These are phyloP conservation scores for Cardamine occulta DNA, from an alignment of 345 rosid genomes.

Conservation along the genomic window DNA sequence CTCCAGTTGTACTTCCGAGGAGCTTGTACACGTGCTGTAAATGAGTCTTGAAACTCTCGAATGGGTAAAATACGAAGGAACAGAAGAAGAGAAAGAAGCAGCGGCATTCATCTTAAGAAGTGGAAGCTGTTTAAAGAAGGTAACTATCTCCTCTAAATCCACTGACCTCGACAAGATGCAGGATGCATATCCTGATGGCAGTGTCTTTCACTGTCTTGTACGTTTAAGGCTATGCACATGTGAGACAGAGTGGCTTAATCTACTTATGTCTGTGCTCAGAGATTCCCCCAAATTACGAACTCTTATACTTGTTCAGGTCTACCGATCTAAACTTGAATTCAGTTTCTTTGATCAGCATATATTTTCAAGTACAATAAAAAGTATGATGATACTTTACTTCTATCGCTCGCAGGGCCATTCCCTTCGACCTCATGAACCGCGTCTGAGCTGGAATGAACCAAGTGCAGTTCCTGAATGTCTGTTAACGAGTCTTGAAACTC, in stretches of 20 bases:
- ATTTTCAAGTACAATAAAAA: too few species aligned
- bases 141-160: neutral
- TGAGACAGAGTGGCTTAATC: neutral
- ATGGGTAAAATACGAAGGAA: neutral
- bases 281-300: neutral
- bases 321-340: neutral
- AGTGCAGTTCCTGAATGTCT: neutral
- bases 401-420: neutral
- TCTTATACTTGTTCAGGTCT: neutral
- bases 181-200: slow-evolving; percentile 16
- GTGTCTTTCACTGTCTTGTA: neutral
- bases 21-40: neutral
- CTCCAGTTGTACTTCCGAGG: neutral
- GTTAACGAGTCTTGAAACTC: neutral
- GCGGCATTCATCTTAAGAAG: neutral
- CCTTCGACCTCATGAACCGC: neutral
- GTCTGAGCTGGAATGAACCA: neutral
- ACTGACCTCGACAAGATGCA: neutral
- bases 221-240: slow-evolving; percentile 18
- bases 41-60: neutral
- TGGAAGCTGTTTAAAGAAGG: neutral
- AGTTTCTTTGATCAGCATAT: neutral
- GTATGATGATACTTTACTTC: neutral
- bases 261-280: neutral
- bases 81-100: neutral